Evolutionary conservation across 140 eudicot species (phyloP).

Genomic region (Erigeron philadelphicus): DNA sequence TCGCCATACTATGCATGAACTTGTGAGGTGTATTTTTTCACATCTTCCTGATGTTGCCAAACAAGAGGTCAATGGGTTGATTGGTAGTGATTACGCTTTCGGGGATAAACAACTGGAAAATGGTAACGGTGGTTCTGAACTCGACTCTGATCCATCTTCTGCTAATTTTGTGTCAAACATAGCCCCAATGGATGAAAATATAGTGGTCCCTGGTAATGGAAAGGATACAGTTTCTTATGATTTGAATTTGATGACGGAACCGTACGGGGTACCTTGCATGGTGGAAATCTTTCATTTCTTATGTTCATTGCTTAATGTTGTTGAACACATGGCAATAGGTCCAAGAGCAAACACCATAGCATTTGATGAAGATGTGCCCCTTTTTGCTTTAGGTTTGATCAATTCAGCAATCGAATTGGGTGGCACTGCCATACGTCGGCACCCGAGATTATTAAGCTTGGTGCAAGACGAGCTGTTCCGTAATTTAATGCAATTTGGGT

Average conservation of each 20-base stretch:
- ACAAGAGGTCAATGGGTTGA: constrained; percentile 48
- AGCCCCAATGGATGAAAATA: constrained; percentile 49
- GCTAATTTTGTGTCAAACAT: constrained; percentile 41
- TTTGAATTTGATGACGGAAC: constrained; percentile 69
- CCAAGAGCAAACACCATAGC: constrained; percentile 64
- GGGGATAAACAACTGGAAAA: constrained; percentile 52
- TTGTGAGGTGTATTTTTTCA: constrained; percentile 72
- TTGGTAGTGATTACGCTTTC: constrained; percentile 30
- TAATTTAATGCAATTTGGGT: constrained; percentile 81
- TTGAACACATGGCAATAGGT: constrained; percentile 66
- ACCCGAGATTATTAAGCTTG: constrained; percentile 71
- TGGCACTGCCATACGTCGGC: constrained; percentile 64
- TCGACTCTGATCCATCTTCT: constrained; percentile 45
- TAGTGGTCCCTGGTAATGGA: constrained; percentile 49
- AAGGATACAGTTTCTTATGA: constrained; percentile 69
- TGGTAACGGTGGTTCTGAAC: constrained; percentile 59
- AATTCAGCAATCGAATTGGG: constrained; percentile 88
- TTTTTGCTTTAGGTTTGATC: constrained; percentile 73
- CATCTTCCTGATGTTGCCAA: constrained; percentile 62
- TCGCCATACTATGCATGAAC: constrained; percentile 82
- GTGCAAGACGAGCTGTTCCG: constrained; percentile 88
- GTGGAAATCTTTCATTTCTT: constrained; percentile 90
- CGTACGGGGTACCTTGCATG: constrained; percentile 96
- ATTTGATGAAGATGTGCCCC: constrained; percentile 88
- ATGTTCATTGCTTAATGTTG: constrained; percentile 78